Conservation (phyloP, 179 eudicot genomes). For the Spergularia azorica region DNA sequence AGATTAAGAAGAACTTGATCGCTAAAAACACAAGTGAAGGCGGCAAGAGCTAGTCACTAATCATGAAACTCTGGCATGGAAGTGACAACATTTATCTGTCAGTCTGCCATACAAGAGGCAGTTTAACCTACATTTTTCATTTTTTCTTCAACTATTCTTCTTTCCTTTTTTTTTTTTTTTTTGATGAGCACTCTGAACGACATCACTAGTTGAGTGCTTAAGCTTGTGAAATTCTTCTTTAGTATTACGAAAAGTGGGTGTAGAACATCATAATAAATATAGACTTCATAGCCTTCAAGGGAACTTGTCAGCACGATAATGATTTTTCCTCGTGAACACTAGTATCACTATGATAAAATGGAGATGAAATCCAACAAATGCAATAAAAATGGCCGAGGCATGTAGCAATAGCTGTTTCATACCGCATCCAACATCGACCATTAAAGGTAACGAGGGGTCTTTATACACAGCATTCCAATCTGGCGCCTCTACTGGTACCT, state of each 20-base stretch:
- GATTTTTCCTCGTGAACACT: not conserved
- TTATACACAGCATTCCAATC: slow-evolving; percentile 76
- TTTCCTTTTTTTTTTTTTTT: no score
- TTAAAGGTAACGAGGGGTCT: slow-evolving; percentile 69
- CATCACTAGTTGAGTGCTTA: not conserved
- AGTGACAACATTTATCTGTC: not conserved
- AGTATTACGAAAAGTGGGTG: not conserved
- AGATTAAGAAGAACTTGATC: not conserved
- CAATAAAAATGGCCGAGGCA: not conserved
- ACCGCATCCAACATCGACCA: slow-evolving; percentile 96
- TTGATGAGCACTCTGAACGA: not conserved
- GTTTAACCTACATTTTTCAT: not conserved
- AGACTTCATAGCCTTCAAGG: not conserved
- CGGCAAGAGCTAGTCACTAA: not conserved
- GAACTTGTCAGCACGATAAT: not conserved
- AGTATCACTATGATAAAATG: not conserved
- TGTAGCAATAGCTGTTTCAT: slow-evolving; percentile 15
- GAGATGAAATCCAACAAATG: not conserved
- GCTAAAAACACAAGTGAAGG: not conserved
- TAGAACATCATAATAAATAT: not conserved
- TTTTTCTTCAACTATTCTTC: not conserved
- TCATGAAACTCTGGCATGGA: not conserved
- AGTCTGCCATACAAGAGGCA: not conserved
- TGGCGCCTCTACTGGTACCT: slow-evolving; percentile 79
- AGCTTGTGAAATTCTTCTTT: not conserved